phyloP scores from a whole-genome alignment of 1,284 basidiomycete species.

The Kwoniella shivajii region DNA sequence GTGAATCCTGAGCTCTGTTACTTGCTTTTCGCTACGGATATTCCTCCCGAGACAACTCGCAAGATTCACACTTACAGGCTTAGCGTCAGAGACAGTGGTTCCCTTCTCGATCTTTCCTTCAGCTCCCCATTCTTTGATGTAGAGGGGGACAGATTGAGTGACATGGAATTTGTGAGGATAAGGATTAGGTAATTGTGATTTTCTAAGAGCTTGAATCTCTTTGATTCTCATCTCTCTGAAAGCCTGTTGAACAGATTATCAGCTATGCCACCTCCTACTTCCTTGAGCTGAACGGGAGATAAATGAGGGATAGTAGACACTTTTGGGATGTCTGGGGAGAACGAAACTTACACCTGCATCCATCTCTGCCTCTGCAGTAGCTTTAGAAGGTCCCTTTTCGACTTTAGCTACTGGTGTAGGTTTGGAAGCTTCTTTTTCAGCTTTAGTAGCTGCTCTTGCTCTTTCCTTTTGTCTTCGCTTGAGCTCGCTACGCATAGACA shows the following conservation, averaged over 20 bases:
- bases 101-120: constrained; percentile 67
- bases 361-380: constrained; percentile 48
- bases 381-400: constrained; percentile 76
- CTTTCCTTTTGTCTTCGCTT: constrained; percentile 87
- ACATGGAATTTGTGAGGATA: constrained; percentile 99
- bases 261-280: too few relatives aligned
- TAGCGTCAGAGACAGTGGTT: constrained; percentile 25
- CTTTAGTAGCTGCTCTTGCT: constrained; percentile 81
- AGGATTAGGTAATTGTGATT: constrained; percentile 83
- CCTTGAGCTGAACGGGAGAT: too few relatives aligned
- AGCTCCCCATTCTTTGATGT: constrained; percentile 73
- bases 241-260: constrained; percentile 67
- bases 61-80: constrained; percentile 40
- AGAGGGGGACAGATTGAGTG: constrained; percentile 72
- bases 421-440: constrained; percentile 67
- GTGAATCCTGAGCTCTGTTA: background rate
- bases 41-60: background rate
- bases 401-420: constrained; percentile 55
- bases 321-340: too few relatives aligned
- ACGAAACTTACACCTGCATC: constrained; percentile 44
- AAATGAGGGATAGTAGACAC: too few relatives aligned
- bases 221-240: constrained; percentile 93
- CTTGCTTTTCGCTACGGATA: background rate
- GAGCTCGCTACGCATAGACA: constrained; percentile 69
- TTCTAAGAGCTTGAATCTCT: constrained; percentile 81